Base-by-base conservation (phyloP, 1,284 basidiomycete genomes). In the Hymenochaete sp. region DNA sequence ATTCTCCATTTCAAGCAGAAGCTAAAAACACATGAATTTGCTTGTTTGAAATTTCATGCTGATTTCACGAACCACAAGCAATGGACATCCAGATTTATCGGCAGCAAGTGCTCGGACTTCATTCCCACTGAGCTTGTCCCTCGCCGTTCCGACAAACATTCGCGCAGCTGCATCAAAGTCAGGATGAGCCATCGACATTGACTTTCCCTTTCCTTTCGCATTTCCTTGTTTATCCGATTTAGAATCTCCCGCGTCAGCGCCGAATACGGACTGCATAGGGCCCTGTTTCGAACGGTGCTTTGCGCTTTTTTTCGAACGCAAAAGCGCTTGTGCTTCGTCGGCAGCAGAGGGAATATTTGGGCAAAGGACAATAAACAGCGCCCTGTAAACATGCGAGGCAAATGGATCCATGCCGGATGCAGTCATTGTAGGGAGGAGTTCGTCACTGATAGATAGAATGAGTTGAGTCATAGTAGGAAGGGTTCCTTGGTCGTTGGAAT, bases 341-440 rank as follows among this genome's bases (percentile, higher is more conserved):
- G 53, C 62, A 2, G 63, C 58, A 5, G 63, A 56, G 11, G 68
- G 63, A 14, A 73, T 60, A 41, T 70, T 67, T 1, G 82, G 79
- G 13, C 76, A 81, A 14, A 95, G 69, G 25, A 95, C 69, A 4
- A 83, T 60, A 4, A 96, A 71, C 1, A 96, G 65, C 13, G 83
- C 77, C 28, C 91, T 81, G 39, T 93, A 54, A 29, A 91, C 86
- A 55, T 95, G 93, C 0, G 92, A 92, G 21, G 82, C 90, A 57
- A 92, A 93, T 14, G 83, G 79, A 56, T 93, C 80, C 65, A 82
- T 77, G 27, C 93, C 64, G 25, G 93, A 72, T 3, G 68, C 65
- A 0, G 78, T 65, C 19, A 92, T 66, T 4, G 63, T 63, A 1
- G 83, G 77, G 1, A 79, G 57, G 21, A 92, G 55, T 70, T 91